A percentile compares a stretch with the other conserved stretches of the same genome.
Evolutionary conservation across 306 rosid genomes (phyloP).

Genomic region (Corylus avellana): DNA sequence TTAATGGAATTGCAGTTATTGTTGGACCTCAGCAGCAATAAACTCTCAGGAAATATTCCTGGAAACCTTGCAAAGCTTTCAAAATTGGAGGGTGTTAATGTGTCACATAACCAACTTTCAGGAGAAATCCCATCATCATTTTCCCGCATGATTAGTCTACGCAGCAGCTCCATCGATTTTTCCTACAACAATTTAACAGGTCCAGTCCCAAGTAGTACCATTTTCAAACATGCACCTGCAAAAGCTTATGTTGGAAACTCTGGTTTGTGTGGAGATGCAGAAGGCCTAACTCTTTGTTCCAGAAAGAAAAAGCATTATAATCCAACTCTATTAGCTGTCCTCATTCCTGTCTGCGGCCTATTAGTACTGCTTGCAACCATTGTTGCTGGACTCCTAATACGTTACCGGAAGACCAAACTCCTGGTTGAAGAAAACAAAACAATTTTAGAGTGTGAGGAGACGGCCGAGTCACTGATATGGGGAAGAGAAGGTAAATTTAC

Average conservation of each 20-base stretch:
- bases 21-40: slow-evolving; percentile 41
- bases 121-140: slow-evolving; percentile 52
- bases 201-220: slow-evolving; percentile 40
- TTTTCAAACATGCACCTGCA: slow-evolving; percentile 35
- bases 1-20: slow-evolving; percentile 20
- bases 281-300: slow-evolving; percentile 40
- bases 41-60: too few species aligned
- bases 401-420: neutral
- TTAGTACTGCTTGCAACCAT: slow-evolving; percentile 28
- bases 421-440: slow-evolving; percentile 35
- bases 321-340: slow-evolving; percentile 44
- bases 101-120: slow-evolving; percentile 59
- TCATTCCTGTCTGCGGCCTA: slow-evolving; percentile 42
- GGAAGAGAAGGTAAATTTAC: slow-evolving; percentile 42
- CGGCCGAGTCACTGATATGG: slow-evolving; percentile 28
- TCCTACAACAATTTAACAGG: slow-evolving; percentile 65
- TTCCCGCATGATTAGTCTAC: slow-evolving; percentile 39
- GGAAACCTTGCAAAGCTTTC: too few species aligned
- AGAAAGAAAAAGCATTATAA: slow-evolving; percentile 27
- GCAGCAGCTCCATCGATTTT: slow-evolving; percentile 43
- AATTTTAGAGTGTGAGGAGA: slow-evolving; percentile 2
- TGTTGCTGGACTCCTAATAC: slow-evolving; percentile 18
- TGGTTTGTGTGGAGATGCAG: slow-evolving; percentile 49
- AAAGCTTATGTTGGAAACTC: slow-evolving; percentile 53
- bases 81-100: slow-evolving; percentile 26